A percentile compares a stretch with the other conserved stretches of the same genome.
phyloP scores from a whole-genome alignment of 352 stramenopile genomes.

The Vaucheria bursata region DNA sequence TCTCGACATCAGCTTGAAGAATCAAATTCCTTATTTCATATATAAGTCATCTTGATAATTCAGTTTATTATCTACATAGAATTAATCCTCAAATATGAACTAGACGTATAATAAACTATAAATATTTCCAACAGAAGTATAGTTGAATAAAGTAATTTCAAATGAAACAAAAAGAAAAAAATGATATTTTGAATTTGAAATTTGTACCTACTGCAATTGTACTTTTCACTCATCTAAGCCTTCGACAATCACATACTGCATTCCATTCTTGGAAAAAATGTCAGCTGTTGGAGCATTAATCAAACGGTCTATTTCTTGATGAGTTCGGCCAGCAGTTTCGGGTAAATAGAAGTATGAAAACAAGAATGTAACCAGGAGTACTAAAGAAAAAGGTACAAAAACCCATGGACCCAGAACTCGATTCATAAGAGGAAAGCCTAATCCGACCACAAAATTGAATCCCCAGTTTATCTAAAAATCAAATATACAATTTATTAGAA shows the following conservation, averaged over 20 bases:
- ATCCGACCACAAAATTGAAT: slow-evolving; percentile 84
- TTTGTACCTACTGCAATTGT: too few species aligned
- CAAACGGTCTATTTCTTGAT: slow-evolving; percentile 14
- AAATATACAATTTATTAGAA: slow-evolving; percentile 3
- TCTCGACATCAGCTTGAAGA: too few species aligned
- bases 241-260: slow-evolving; percentile 44
- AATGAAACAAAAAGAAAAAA: too few species aligned
- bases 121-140: too few species aligned
- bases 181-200: too few species aligned
- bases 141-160: too few species aligned
- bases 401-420: slow-evolving; percentile 21
- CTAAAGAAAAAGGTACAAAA: slow-evolving; percentile 33
- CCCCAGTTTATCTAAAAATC: slow-evolving; percentile 90
- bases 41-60: too few species aligned
- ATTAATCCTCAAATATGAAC: too few species aligned
- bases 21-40: too few species aligned
- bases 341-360: slow-evolving; percentile 25
- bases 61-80: too few species aligned
- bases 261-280: slow-evolving; percentile 8
- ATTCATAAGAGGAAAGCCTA: slow-evolving; percentile 73
- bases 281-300: neutral
- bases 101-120: too few species aligned
- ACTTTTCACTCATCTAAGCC: too few species aligned
- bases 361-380: slow-evolving; percentile 13
- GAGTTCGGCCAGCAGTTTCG: neutral